A percentile compares a stretch with the other conserved stretches of the same genome.
phyloP scores from a whole-genome alignment of 345 rosid genomes.

The Eucalyptus rudis region DNA sequence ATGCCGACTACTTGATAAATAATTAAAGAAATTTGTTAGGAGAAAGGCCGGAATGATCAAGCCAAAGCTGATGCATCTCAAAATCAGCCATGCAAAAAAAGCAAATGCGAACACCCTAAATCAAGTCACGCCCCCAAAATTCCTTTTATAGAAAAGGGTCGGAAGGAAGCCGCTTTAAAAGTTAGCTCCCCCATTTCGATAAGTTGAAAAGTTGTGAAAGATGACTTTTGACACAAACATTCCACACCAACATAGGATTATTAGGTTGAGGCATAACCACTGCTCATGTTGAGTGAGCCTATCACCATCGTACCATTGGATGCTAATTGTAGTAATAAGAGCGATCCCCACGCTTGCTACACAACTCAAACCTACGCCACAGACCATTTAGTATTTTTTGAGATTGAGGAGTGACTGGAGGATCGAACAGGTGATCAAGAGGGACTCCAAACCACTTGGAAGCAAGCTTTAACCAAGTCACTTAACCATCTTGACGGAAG shows the following conservation, averaged over 20 bases:
- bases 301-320: neutral
- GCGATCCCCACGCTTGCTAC: neutral
- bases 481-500: neutral
- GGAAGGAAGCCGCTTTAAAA: neutral
- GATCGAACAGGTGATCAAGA: neutral
- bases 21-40: neutral
- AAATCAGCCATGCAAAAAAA: neutral
- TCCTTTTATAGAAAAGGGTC: neutral
- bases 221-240: neutral
- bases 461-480: neutral
- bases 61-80: neutral
- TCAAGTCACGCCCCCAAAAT: neutral
- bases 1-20: neutral
- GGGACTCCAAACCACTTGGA: neutral
- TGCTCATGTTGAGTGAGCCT: neutral
- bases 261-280: neutral
- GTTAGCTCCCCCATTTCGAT: neutral
- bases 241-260: neutral
- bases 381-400: neutral
- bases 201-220: neutral
- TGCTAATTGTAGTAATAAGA: neutral
- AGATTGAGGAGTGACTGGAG: neutral
- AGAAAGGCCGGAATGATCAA: neutral
- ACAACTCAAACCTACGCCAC: neutral
- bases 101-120: neutral